Evolutionary conservation across 163 green algal species (phyloP).

Genomic region (Scenedesmus sp.): DNA sequence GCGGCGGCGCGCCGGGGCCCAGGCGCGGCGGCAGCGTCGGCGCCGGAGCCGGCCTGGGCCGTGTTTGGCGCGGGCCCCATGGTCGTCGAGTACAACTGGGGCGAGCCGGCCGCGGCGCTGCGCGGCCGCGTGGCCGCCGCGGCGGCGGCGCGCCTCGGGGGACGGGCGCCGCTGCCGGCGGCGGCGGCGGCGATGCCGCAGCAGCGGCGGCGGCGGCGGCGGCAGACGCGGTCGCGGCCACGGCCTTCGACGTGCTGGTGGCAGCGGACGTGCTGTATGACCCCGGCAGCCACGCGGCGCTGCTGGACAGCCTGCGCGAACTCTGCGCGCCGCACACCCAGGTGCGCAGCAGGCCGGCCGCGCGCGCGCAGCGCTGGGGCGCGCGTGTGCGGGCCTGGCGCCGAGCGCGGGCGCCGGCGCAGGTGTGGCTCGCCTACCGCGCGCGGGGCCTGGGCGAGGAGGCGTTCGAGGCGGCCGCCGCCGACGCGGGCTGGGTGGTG

Average conservation of each 20-base stretch:
- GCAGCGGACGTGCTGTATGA: constrained; percentile 44
- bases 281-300: background rate
- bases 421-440: constrained; percentile 41
- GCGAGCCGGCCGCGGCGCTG: constrained; percentile 16
- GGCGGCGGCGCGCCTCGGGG: background rate
- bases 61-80: constrained; percentile 19
- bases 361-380: background rate
- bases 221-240: background rate
- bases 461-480: constrained; percentile 13
- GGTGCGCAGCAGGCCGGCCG: constrained; percentile 1
- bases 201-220: background rate
- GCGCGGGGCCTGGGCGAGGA: constrained; percentile 24
- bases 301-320: constrained; percentile 23
- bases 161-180: background rate
- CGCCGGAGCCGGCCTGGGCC: background rate
- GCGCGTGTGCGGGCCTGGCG: background rate
- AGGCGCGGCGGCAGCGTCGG: background rate
- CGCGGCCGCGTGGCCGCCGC: background rate
- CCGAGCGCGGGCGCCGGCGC: background rate
- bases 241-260: constrained; percentile 12
- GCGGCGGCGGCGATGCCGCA: background rate
- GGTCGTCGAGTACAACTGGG: constrained; percentile 19
- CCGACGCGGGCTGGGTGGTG: constrained; percentile 17
- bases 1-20: too few species aligned
- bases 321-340: constrained; percentile 34